phyloP scores from a whole-genome alignment of 2,329 filamentous ascomycete species.

The Macrophomina phaseolina region DNA sequence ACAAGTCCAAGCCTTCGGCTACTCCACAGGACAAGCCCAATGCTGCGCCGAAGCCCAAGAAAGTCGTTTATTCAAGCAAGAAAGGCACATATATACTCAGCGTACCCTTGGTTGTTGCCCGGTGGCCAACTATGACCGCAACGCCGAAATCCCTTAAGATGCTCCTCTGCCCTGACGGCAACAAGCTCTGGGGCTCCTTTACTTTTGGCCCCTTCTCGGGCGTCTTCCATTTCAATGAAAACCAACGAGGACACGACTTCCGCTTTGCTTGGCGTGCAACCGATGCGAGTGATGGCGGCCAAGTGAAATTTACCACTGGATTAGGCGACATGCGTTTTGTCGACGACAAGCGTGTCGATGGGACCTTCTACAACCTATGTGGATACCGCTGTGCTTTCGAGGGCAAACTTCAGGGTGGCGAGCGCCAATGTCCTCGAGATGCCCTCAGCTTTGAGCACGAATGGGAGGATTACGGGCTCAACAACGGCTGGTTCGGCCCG shows the following conservation, averaged over 20 bases:
- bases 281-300: not conserved
- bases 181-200: conserved; percentile 8
- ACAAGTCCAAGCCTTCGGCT: not conserved
- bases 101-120: not conserved
- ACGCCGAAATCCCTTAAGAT: not conserved
- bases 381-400: not conserved
- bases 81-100: not conserved
- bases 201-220: conserved; percentile 1
- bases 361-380: conserved; percentile 14
- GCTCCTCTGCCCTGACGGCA: not conserved
- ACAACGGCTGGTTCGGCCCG: not conserved
- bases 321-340: not conserved
- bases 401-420: not conserved
- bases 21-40: not conserved
- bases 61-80: not conserved
- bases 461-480: not conserved
- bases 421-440: not conserved
- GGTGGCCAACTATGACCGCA: not conserved
- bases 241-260: not conserved
- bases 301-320: conserved; percentile 1
- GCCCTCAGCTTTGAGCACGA: not conserved
- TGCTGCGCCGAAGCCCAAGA: not conserved
- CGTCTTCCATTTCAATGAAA: not conserved
- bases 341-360: not conserved
- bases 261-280: not conserved